Percentiles rank a stretch among this genome's conserved stretches.
Conservation (phyloP, 495 filamentous ascomycete genomes). For the Penicillium coffeae region DNA sequence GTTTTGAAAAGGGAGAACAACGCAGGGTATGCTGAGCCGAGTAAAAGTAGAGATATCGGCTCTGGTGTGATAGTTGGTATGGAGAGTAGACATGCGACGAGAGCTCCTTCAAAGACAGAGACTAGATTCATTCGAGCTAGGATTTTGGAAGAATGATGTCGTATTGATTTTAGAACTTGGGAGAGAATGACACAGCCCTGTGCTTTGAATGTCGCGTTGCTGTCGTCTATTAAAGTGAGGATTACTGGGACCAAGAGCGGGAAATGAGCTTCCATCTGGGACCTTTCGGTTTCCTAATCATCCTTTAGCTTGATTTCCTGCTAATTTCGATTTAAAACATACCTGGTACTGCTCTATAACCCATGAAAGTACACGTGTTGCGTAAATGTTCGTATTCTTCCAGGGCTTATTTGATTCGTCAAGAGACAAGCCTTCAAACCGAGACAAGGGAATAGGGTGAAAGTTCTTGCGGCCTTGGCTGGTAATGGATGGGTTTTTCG, state of each 20-base stretch:
- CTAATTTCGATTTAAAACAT: neutral
- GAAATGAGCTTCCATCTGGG: constrained; percentile 56
- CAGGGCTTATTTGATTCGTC: constrained; percentile 62
- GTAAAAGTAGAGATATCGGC: constrained; percentile 60
- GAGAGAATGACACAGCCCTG: constrained; percentile 58
- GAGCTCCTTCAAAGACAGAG: constrained; percentile 73
- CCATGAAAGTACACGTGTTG: constrained; percentile 65
- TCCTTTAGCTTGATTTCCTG: constrained; percentile 4
- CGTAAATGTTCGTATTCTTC: constrained; percentile 62
- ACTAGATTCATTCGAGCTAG: constrained; percentile 71
- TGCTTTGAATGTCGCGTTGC: constrained; percentile 49
- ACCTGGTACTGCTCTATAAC: constrained; percentile 46
- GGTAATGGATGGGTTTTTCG: constrained; percentile 61
- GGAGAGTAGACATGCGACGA: constrained; percentile 67
- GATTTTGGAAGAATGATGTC: constrained; percentile 42
- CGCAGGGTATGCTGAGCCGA: constrained; percentile 62
- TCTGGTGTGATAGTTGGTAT: constrained; percentile 78
- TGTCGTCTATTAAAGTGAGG: constrained; percentile 74
- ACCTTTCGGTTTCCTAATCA: constrained; percentile 22
- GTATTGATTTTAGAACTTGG: constrained; percentile 57
- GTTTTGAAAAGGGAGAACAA: constrained; percentile 57
- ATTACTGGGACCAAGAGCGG: constrained; percentile 80
- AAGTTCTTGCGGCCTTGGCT: constrained; percentile 57
- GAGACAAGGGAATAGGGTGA: constrained; percentile 39
- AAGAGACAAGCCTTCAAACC: constrained; percentile 42